These are phyloP conservation scores for Globisporangium okanoganense DNA, from an alignment of 352 stramenopile genomes.

Conservation along the genomic window DNA sequence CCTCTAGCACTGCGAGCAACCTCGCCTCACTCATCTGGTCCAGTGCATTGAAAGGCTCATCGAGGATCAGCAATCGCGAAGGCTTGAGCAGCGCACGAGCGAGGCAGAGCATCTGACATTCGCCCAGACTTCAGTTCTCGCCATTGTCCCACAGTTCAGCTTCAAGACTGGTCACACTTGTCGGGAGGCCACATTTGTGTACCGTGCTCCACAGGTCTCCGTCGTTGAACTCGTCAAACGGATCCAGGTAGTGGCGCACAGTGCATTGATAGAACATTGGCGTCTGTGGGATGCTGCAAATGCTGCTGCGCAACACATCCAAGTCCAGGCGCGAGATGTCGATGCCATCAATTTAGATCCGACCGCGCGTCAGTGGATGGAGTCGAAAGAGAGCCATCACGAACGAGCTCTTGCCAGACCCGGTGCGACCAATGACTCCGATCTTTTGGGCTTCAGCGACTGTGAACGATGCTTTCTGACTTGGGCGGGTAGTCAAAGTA, in stretches of 20 bases:
- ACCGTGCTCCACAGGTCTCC: constrained; percentile 34
- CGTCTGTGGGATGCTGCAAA: constrained; percentile 80
- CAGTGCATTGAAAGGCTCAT: constrained; percentile 60
- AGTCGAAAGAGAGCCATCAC: constrained; percentile 49
- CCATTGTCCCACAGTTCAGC: constrained; percentile 37
- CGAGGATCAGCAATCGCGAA: constrained; percentile 90
- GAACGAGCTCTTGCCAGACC: constrained; percentile 52
- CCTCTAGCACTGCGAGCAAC: constrained; percentile 48
- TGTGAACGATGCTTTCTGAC: constrained; percentile 18
- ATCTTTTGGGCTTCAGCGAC: constrained; percentile 40
- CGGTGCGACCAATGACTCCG: constrained; percentile 47
- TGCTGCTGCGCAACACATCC: constrained; percentile 27
- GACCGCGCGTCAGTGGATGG: constrained; percentile 35
- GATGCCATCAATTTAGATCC: constrained; percentile 85
- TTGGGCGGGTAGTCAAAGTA: constrained; percentile 25
- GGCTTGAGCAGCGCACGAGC: constrained; percentile 56
- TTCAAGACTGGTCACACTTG: constrained; percentile 1
- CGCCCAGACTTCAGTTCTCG: constrained; percentile 89
- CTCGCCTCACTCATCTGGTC: constrained; percentile 49
- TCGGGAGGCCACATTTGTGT: constrained; percentile 32
- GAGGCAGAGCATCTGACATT: constrained; percentile 91
- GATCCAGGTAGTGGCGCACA: constrained; percentile 90
- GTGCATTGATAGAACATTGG: constrained; percentile 91
- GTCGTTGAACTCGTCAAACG: constrained; percentile 79
- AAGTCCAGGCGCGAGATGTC: constrained; percentile 49